Evolutionary conservation across 78 protist genomes (phyloP), one percentile per base, ranked within the genome.

Genomic region (Dictyostelium purpureum): DNA sequence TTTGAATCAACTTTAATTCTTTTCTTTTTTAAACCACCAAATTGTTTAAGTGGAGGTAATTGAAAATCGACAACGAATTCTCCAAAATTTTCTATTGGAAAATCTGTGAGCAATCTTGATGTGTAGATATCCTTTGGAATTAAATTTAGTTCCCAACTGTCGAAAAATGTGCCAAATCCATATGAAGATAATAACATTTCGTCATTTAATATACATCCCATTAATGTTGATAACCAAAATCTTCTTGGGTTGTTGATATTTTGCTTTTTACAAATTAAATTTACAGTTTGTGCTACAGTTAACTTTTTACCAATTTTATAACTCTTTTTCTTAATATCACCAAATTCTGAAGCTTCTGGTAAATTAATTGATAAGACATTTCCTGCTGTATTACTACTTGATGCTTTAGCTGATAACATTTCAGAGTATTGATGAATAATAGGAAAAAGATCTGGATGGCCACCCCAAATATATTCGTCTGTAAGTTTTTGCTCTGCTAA

Each of bases 121-220:
- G 51, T 19, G 51, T 54, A 85, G 4, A 18, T 33, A 33, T 70
- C 56, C 45, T 73, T 70, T 59, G 59, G 35, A 7, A 85, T 45
- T 5, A 85, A 28, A 42, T 57, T 40, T 6, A 85, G 43, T 31
- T 85, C 92, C 92, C 92, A 85, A 7, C 77, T 59, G 45, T 56
- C 69, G 66, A 85, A 85, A 61, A 85, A 85, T 73, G 92, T 85
- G 4, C 92, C 92, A 59, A 85, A 85, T 10, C 92, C 92, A 73
- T 85, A 85, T 28, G 52, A 56, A 19, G 75, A 43, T 2, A 85
- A 49, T n/a, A 73, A 45, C 52, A 56, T 45, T 0, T 85, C 92
- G 54, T 85, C 77, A 35, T 85, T 74, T 51, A 85, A n/a, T 57
- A 85, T 42, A 85, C 92, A 85, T 18, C 92, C 92, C 45, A 73